These are phyloP conservation scores for Powellomyces hirtus DNA, from an alignment of 192 early-diverging fungal genomes.

Conservation along the genomic window DNA sequence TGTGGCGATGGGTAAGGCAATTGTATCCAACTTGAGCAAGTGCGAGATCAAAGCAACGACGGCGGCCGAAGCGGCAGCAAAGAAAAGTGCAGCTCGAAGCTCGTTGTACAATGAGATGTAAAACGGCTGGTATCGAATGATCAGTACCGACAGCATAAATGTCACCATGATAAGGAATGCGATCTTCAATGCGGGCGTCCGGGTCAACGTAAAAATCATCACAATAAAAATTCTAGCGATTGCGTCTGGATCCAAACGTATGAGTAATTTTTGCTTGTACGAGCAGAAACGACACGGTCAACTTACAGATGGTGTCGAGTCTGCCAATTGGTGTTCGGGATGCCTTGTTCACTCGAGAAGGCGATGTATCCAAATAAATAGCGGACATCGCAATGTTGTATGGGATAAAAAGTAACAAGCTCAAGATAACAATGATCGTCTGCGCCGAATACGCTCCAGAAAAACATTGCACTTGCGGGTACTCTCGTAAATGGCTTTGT, in stretches of 20 bases:
- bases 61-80: conserved; percentile 12
- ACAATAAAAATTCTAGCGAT: not conserved
- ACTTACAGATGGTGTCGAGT: conserved; percentile 19
- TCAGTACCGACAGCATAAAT: not conserved
- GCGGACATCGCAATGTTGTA: conserved; percentile 22
- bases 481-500: not conserved
- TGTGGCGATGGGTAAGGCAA: conserved; percentile 1
- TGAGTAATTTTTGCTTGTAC: not conserved
- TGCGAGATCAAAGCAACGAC: conserved; percentile 13
- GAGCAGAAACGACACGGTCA: not conserved
- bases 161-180: conserved; percentile 10
- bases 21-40: not conserved
- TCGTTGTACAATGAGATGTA: conserved; percentile 16
- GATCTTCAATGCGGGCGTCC: not conserved
- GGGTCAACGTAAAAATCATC: conserved; percentile 7
- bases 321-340: conserved; percentile 20
- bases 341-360: not conserved
- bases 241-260: not conserved
- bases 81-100: conserved; percentile 12
- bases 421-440: conserved; percentile 15
- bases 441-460: not conserved
- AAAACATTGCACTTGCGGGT: conserved; percentile 20
- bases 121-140: conserved; percentile 17
- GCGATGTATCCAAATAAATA: conserved; percentile 19
- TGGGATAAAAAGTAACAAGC: conserved; percentile 12